Evolutionary conservation across 2,329 filamentous ascomycete species (phyloP), one percentile per base, ranked within the genome.

Genomic region (Aspergillus piperis): DNA sequence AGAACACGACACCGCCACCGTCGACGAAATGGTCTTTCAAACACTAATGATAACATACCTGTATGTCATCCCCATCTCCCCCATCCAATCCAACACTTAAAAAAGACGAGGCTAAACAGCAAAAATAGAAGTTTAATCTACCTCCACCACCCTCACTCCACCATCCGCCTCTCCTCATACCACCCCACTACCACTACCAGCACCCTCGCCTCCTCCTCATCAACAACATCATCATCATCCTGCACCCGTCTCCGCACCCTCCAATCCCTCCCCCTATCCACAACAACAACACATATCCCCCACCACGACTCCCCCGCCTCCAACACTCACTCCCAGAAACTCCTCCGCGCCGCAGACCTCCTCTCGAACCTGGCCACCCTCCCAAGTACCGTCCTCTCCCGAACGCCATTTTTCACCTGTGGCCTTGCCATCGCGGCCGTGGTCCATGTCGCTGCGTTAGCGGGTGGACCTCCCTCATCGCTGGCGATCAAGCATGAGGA

Each of bases 361-460:
- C 88, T 96, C 64, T 88, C 88, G 63, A 88, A 89, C 1, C 85
- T 94, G 21, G 88, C 89, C 0, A 86, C 87, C 2, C 67, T 66
- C 11, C 68, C 64, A 4, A 65, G 51, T 50, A 82, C 86, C 0
- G 77, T 92, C 4, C 81, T 87, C 2, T 84, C 84, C 30, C 90
- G 94, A 73, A 90, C 86, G 0, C 90, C 91, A 62, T 91, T 92
- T 75, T 90, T 92, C 75, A 89, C 86, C n/a, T 92, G 90, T 70
- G 87, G 88, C 23, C 79, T 92, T 50, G 89, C 89, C 2, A 80
- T 92, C 49, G 88, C 87, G 2, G 88, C 89, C 2, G 88, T 91
- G 63, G 88, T 92, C 2, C 89, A 92, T 67, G 82, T 92, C 6
- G 90, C 87, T 57, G 89, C 88, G 67, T 73, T 62, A 7, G 42